These are phyloP conservation scores for Blastosporella zonata DNA, from an alignment of 1,284 basidiomycete genomes.

Conservation along the genomic window DNA sequence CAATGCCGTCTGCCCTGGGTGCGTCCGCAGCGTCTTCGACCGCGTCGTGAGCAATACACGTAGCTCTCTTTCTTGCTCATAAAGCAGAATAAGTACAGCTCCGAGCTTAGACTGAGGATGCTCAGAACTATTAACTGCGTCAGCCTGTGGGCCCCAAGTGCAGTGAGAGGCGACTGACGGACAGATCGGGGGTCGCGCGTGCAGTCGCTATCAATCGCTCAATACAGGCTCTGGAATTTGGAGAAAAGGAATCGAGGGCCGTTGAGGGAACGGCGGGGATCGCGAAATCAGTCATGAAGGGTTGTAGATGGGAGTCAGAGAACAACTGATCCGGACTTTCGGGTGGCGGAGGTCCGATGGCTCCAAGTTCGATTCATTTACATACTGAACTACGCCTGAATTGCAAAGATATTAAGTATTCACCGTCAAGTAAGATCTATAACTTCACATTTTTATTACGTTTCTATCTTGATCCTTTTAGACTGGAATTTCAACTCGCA, in stretches of 20 bases:
- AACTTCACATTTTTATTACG: too few relatives aligned
- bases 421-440: too few relatives aligned
- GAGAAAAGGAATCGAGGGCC: constrained; percentile 29
- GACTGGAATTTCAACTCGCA: too few relatives aligned
- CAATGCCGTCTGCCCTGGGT: constrained; percentile 78
- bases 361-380: too few relatives aligned
- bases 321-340: too few relatives aligned
- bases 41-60: constrained; percentile 83
- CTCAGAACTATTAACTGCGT: constrained; percentile 35
- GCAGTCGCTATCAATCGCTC: constrained; percentile 38
- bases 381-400: too few relatives aligned
- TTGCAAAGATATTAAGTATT: too few relatives aligned
- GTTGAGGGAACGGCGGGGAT: constrained; percentile 21
- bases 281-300: constrained; percentile 11
- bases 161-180: constrained; percentile 31
- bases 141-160: constrained; percentile 13
- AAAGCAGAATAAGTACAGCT: constrained; percentile 78
- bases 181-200: constrained; percentile 50
- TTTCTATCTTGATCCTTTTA: too few relatives aligned
- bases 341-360: too few relatives aligned
- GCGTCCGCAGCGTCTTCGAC: constrained; percentile 71
- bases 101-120: constrained; percentile 52
- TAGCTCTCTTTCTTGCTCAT: constrained; percentile 61
- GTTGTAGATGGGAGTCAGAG: too few relatives aligned
- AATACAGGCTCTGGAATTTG: constrained; percentile 35